These are phyloP conservation scores for Morella rubra DNA, from an alignment of 306 rosid species.

Conservation along the genomic window DNA sequence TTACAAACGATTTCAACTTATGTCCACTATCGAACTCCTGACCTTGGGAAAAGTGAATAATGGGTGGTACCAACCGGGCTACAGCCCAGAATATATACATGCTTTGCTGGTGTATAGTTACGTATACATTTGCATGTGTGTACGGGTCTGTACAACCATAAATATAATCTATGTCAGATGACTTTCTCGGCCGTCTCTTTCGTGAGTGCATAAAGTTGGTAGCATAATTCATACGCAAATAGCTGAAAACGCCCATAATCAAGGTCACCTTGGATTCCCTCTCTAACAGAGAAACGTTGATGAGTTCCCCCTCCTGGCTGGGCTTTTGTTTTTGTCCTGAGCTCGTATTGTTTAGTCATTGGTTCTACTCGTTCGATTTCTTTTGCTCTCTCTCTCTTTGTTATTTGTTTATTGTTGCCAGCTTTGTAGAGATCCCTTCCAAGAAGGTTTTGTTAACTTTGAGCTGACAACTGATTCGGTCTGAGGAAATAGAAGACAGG, in stretches of 20 bases:
- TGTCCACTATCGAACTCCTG: no score
- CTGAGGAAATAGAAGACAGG: conserved; percentile 8
- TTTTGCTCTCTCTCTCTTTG: conserved; percentile 23
- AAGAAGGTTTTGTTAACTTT: conserved; percentile 6
- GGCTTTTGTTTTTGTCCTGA: conserved; percentile 33
- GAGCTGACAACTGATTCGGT: conserved; percentile 12
- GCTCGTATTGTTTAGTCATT: conserved; percentile 33
- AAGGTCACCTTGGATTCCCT: conserved; percentile 49
- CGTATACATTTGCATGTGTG: no score
- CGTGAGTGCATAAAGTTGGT: neutral
- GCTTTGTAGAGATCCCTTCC: conserved; percentile 21
- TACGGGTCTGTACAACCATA: no score
- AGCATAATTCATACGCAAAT: conserved; percentile 17
- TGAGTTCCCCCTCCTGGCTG: conserved; percentile 31
- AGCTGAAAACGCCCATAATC: conserved; percentile 14
- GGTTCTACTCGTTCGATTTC: conserved; percentile 35
- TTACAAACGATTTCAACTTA: no score
- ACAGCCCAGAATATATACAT: no score
- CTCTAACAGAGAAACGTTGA: conserved; percentile 8
- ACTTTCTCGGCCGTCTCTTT: no score
- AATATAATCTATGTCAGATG: no score
- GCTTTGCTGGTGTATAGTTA: no score
- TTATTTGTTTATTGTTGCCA: conserved; percentile 5
- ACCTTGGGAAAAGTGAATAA: no score
- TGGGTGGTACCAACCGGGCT: no score